Evolutionary conservation across 345 rosid species (phyloP).

Genomic region (Hibiscus mutabilis): DNA sequence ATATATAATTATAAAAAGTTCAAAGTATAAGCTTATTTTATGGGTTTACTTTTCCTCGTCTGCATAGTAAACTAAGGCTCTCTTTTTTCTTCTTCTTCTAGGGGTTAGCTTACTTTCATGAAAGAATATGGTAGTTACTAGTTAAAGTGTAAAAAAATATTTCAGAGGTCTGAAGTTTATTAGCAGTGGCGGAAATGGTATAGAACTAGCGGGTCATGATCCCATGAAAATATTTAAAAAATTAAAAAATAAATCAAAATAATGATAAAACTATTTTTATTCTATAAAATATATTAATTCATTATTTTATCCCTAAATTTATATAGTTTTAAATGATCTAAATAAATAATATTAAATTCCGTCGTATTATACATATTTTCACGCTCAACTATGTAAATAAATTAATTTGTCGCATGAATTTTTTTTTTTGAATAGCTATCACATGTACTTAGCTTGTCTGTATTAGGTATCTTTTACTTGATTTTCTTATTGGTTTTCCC

Average conservation of each 20-base stretch:
- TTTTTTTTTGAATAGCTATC: not conserved
- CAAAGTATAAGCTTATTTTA: slow-evolving; percentile 4
- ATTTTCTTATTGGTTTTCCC: not conserved
- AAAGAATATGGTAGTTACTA: slow-evolving; percentile 11
- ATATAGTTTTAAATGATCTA: too few relatives aligned
- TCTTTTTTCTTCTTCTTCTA: not conserved
- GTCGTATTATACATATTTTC: not conserved
- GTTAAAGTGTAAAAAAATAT: too few relatives aligned
- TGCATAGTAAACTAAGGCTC: slow-evolving; percentile 12
- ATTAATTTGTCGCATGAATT: slow-evolving; percentile 6
- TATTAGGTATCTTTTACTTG: not conserved
- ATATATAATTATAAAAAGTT: not conserved
- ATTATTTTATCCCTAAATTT: too few relatives aligned
- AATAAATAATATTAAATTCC: too few relatives aligned
- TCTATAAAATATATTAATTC: too few relatives aligned
- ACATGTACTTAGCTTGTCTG: too few relatives aligned
- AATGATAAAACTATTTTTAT: too few relatives aligned
- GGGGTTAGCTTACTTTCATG: slow-evolving; percentile 32
- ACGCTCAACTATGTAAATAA: not conserved
- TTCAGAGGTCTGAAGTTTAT: too few relatives aligned
- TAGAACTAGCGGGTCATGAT: too few relatives aligned
- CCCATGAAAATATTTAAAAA: too few relatives aligned
- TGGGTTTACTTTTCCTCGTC: slow-evolving; percentile 1
- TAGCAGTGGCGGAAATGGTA: too few relatives aligned
- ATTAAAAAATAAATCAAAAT: too few relatives aligned